A percentile compares a stretch with the other conserved stretches of the same genome.
Conservation (phyloP, 2,329 filamentous ascomycete genomes). For the Amauroascus verrucosus region DNA sequence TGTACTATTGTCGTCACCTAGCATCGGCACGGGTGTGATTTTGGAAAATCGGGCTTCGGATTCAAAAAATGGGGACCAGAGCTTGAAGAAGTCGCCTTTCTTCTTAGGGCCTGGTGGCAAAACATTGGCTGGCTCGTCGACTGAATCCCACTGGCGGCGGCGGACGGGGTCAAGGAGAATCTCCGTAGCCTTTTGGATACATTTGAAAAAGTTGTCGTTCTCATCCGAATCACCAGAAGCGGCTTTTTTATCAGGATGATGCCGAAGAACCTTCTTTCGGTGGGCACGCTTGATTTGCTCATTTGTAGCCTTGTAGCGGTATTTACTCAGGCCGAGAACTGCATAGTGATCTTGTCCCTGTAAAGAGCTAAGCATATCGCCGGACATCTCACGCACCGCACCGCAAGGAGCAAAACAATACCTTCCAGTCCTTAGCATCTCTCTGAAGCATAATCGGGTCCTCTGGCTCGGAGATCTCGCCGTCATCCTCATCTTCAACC, state of each 20-base stretch:
- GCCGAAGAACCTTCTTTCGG: conserved; percentile 98
- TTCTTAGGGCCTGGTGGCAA: conserved; percentile 78
- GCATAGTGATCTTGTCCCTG: conserved; percentile 96
- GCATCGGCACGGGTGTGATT: conserved; percentile 71
- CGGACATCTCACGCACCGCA: neutral
- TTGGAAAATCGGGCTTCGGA: conserved; percentile 89
- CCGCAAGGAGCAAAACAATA: conserved; percentile 34
- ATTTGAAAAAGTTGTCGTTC: conserved; percentile 98
- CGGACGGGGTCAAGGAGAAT: conserved; percentile 84
- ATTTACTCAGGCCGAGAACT: conserved; percentile 83
- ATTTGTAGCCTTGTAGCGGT: conserved; percentile 84
- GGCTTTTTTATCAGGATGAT: conserved; percentile 98
- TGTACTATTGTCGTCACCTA: conserved; percentile 73
- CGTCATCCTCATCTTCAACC: conserved; percentile 79
- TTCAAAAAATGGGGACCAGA: conserved; percentile 85
- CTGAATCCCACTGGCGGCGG: conserved; percentile 90
- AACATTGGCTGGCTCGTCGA: conserved; percentile 86
- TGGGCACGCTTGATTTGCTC: conserved; percentile 99
- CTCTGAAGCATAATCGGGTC: conserved; percentile 84
- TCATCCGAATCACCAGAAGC: conserved; percentile 73
- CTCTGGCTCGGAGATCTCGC: conserved; percentile 87
- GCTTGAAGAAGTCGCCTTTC: conserved; percentile 89
- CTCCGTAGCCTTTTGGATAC: conserved; percentile 96
- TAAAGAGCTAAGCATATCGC: conserved; percentile 1
- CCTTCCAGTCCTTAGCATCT: conserved; percentile 99